A percentile compares a stretch with the other conserved stretches of the same genome.
These are phyloP conservation scores for Asterochloris erici DNA, from an alignment of 139 green algal species.

Conservation along the genomic window DNA sequence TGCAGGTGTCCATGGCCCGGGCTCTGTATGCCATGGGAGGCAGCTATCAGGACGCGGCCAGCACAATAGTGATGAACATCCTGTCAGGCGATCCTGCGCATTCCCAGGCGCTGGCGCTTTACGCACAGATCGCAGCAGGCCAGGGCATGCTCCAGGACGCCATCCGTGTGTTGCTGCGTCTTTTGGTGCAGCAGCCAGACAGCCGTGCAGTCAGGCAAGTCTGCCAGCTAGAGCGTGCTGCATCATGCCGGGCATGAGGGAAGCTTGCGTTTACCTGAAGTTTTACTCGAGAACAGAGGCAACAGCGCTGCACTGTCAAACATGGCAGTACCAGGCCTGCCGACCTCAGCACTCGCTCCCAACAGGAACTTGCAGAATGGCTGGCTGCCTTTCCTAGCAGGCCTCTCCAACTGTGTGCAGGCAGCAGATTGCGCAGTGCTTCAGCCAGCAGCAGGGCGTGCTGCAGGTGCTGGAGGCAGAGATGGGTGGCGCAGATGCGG, in stretches of 20 bases:
- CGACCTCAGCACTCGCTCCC: not conserved
- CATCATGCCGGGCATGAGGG: not conserved
- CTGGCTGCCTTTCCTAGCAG: not conserved
- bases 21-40: slow-evolving; percentile 14
- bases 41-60: slow-evolving; percentile 10
- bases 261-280: not conserved
- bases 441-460: slow-evolving; percentile 27
- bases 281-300: not conserved
- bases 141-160: slow-evolving; percentile 37
- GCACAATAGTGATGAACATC: slow-evolving; percentile 12
- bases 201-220: slow-evolving; percentile 29
- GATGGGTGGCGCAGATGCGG: not conserved
- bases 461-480: slow-evolving; percentile 25
- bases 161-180: slow-evolving; percentile 41
- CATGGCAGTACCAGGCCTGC: not conserved
- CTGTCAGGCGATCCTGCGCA: slow-evolving; percentile 10
- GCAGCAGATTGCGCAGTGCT: slow-evolving; percentile 36
- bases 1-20: slow-evolving; percentile 15
- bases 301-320: not conserved
- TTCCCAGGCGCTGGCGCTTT: slow-evolving; percentile 25
- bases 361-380: not conserved
- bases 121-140: slow-evolving; percentile 33
- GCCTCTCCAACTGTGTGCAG: slow-evolving; percentile 1
- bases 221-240: not conserved
- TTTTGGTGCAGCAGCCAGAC: slow-evolving; percentile 33